A percentile compares a stretch with the other conserved stretches of the same genome.
phyloP scores from a whole-genome alignment of 768 basidiomycete species.

The Rhodotorula sphaerocarpa region DNA sequence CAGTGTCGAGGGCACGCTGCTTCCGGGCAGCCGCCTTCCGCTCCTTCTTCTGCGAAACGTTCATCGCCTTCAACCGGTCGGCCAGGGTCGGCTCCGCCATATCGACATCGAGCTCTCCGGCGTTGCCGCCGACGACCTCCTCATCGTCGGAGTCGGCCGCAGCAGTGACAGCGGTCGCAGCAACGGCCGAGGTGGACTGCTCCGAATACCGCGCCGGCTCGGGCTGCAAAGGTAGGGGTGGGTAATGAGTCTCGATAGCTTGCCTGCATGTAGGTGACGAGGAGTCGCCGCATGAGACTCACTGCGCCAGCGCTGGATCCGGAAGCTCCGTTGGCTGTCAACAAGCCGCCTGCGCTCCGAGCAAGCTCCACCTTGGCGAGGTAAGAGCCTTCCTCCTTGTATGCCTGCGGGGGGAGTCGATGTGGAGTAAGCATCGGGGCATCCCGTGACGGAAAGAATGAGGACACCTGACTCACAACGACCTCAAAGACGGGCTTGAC shows the following conservation, averaged over 20 bases:
- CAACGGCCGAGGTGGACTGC: conserved; percentile 9
- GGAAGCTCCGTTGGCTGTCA: conserved; percentile 7
- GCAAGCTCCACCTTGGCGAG: conserved; percentile 28
- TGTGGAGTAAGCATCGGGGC: neutral
- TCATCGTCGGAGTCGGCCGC: conserved; percentile 48
- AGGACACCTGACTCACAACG: conserved; percentile 11
- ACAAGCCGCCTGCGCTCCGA: conserved; percentile 5
- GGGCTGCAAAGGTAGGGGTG: conserved; percentile 4
- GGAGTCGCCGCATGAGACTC: too few species aligned
- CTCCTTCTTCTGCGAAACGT: conserved; percentile 45
- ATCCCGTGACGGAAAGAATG: too few species aligned
- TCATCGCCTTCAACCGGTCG: conserved; percentile 70
- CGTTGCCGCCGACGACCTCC: conserved; percentile 45
- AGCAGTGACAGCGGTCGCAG: conserved; percentile 54
- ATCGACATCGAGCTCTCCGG: conserved; percentile 70
- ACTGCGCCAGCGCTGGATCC: conserved; percentile 13
- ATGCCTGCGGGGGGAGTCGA: neutral
- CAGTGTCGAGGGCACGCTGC: neutral
- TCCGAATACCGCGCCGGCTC: conserved; percentile 30
- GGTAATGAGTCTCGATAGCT: neutral
- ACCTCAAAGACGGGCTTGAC: conserved; percentile 35
- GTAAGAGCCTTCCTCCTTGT: conserved; percentile 22
- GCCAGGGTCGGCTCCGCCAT: conserved; percentile 86
- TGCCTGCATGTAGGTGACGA: too few species aligned
- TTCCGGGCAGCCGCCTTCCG: conserved; percentile 12